Conservation (phyloP, 1,284 basidiomycete genomes). For the Microbotryomycetes sp. region DNA sequence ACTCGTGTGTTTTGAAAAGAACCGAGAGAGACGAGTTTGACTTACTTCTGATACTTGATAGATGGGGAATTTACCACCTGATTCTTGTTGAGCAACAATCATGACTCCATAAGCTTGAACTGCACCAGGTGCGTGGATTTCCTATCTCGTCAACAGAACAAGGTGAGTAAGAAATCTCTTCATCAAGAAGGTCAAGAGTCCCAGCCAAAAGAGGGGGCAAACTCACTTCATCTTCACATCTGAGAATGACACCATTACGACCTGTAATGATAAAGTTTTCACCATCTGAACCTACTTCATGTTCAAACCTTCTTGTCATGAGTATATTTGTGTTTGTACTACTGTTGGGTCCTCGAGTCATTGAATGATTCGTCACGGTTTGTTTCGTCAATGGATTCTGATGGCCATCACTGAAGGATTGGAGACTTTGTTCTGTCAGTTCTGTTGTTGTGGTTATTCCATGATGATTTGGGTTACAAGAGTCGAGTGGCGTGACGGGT, state of each 20-base stretch:
- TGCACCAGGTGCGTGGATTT: slow-evolving; percentile 76
- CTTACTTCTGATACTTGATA: slow-evolving; percentile 75
- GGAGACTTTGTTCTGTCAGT: neutral
- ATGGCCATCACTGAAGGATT: no score
- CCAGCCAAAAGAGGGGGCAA: slow-evolving; percentile 35
- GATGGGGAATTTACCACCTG: slow-evolving; percentile 57
- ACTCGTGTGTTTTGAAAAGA: no score
- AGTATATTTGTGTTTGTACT: slow-evolving; percentile 27
- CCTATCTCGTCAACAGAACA: slow-evolving; percentile 42
- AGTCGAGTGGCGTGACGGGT: neutral
- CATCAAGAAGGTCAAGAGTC: neutral
- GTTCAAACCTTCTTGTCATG: slow-evolving; percentile 61
- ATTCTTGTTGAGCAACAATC: slow-evolving; percentile 64
- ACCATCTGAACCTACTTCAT: slow-evolving; percentile 61
- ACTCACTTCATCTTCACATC: slow-evolving; percentile 73
- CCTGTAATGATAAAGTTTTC: slow-evolving; percentile 65
- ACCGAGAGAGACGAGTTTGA: slow-evolving; percentile 6
- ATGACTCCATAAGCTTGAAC: slow-evolving; percentile 81
- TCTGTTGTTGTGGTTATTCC: neutral
- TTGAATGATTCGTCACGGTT: neutral
- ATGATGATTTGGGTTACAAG: neutral
- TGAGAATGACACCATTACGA: slow-evolving; percentile 59
- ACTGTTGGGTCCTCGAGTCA: neutral
- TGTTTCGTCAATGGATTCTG: no score
- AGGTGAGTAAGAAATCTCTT: neutral